Evolutionary conservation across 1,284 basidiomycete genomes (phyloP).

Genomic region (Trichosporon sp.): DNA sequence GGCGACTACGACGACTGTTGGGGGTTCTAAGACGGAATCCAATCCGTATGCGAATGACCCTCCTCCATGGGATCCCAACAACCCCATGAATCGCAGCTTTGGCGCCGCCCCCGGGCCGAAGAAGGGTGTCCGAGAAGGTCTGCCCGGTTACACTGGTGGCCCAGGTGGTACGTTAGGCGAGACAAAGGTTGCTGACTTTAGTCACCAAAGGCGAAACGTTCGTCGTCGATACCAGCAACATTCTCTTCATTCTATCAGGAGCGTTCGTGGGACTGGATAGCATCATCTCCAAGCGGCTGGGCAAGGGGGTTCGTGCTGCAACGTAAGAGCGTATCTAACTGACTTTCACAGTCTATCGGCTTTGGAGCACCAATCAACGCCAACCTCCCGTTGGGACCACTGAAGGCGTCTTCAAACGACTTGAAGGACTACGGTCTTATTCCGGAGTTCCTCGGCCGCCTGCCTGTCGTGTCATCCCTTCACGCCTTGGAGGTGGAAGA

Average conservation of each 20-base stretch:
- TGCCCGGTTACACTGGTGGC: constrained; percentile 39
- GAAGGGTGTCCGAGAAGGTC: constrained; percentile 42
- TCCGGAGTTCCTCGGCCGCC: constrained; percentile 85
- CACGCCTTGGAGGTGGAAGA: constrained; percentile 66
- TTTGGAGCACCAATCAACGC: constrained; percentile 65
- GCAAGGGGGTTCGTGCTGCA: constrained; percentile 64
- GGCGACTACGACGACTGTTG: neutral
- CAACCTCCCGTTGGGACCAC: constrained; percentile 12
- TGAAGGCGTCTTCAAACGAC: constrained; percentile 54
- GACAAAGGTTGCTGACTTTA: neutral
- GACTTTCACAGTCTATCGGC: constrained; percentile 78
- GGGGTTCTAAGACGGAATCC: constrained; percentile 22
- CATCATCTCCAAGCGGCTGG: constrained; percentile 68
- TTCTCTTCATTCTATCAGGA: constrained; percentile 84
- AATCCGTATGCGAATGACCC: constrained; percentile 25
- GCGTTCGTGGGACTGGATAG: constrained; percentile 89
- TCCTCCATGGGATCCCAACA: constrained; percentile 39
- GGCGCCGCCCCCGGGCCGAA: constrained; percentile 25
- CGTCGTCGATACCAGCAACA: constrained; percentile 58
- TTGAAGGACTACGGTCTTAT: constrained; percentile 86
- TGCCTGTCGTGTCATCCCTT: constrained; percentile 80
- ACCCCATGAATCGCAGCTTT: constrained; percentile 37
- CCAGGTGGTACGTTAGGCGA: constrained; percentile 15
- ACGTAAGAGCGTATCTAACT: constrained; percentile 1
- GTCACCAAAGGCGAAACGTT: constrained; percentile 43